Percentiles rank a stretch among this genome's conserved stretches.
Evolutionary conservation across 108 stramenopile species (phyloP).

Genomic region (Asterionellopsis glacialis): DNA sequence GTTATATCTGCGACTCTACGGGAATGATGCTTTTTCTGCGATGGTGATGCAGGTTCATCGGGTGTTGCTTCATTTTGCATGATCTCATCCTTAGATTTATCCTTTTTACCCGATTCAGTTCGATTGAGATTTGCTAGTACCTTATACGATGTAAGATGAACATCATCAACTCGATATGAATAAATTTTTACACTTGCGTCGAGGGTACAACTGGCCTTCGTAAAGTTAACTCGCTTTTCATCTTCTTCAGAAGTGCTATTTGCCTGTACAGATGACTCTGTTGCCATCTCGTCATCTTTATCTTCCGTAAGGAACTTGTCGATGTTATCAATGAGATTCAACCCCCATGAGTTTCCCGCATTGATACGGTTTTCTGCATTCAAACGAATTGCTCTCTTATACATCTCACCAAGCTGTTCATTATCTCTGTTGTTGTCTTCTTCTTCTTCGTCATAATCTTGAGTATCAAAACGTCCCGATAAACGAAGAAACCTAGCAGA

Average conservation of each 20-base stretch:
- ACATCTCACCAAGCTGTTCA: slow-evolving; percentile 78
- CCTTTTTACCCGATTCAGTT: slow-evolving; percentile 45
- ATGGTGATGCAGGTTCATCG: no score
- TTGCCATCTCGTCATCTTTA: slow-evolving; percentile 11
- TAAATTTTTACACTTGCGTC: slow-evolving; percentile 98
- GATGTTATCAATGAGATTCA: slow-evolving; percentile 97
- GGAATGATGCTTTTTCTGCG: neutral
- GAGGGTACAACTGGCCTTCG: slow-evolving; percentile 93
- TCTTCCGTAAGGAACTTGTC: slow-evolving; percentile 69
- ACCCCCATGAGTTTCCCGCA: slow-evolving; percentile 90
- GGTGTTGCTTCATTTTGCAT: slow-evolving; percentile 14
- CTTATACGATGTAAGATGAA: slow-evolving; percentile 86
- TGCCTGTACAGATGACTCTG: neutral
- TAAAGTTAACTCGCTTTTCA: slow-evolving; percentile 85
- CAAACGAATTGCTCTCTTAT: slow-evolving; percentile 85
- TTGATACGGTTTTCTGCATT: slow-evolving; percentile 96
- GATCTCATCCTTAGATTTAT: slow-evolving; percentile 8
- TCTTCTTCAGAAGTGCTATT: slow-evolving; percentile 7
- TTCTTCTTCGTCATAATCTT: slow-evolving; percentile 25
- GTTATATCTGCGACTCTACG: slow-evolving; percentile 13
- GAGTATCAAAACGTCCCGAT: slow-evolving; percentile 21
- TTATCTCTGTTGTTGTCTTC: slow-evolving; percentile 8
- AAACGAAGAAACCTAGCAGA: slow-evolving; percentile 72
- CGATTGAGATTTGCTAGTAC: slow-evolving; percentile 94
- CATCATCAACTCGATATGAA: slow-evolving; percentile 96